Evolutionary conservation across 148 eudicot genomes (phyloP), one percentile per base, ranked within the genome.

Genomic region (Tetragonia tetragonoides): DNA sequence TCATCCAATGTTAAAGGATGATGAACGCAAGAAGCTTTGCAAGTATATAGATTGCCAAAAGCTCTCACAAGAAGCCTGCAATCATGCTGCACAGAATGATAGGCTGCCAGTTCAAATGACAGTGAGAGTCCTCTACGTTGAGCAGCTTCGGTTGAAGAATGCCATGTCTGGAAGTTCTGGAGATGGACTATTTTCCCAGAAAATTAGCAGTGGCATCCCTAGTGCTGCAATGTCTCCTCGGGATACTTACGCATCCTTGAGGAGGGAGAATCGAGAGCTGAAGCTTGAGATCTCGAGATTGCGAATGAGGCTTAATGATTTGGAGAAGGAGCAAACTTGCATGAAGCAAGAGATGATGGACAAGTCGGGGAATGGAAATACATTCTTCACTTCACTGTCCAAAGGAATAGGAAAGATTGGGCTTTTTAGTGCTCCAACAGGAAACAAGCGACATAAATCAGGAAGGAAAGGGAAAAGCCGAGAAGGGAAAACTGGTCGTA

Each of bases 311-410:
- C 90, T 92, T 0, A 90, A 85, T 54, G 94, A 92, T 71, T 78
- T 92, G 66, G 94, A 92, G 72, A 92, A 92, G 75, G 91, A 92
- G 39, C 97, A 92, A 34, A 85, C 63, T 44, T 85, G 84, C 53
- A 90, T 92, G 94, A 92, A 90, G 70, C 88, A 90, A 66, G 94
- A 90, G 82, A 91, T 91, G 87, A 75, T 89, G 70, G 90, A 79
- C 49, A 86, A 86, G 81, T 78, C 88, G 1, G 87, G 85, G 51
- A 84, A 83, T 56, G 88, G 88, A 44, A 90, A 63, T 46, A 89
- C 88, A 12, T 80, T 90, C 79, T 81, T 90, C 28, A 85, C 86
- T 61, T 89, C 89, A 5, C 72, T 89, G 14, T 89, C 92, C 2
- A 86, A 66, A 80, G 92, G 90, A 74, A 85, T 88, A 6, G 91